A percentile compares a stretch with the other conserved stretches of the same genome.
Evolutionary conservation across 768 basidiomycete species (phyloP).

Genomic region (Kwoniella dendrophila): DNA sequence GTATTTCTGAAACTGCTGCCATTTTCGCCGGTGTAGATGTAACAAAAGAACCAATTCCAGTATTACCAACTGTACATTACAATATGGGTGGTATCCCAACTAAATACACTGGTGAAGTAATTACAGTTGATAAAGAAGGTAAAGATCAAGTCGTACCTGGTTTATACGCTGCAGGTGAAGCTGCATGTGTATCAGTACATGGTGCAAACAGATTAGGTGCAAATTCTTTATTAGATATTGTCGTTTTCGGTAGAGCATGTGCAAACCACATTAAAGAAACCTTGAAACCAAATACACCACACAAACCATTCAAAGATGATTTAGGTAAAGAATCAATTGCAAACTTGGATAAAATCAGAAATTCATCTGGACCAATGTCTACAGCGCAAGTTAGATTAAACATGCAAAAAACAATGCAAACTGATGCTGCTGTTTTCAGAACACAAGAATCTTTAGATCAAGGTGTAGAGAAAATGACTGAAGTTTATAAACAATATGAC

Average conservation of each 20-base stretch:
- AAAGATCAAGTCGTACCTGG: slow-evolving; percentile 94
- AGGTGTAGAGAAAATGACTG: slow-evolving; percentile 81
- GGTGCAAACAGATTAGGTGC: slow-evolving; percentile 99
- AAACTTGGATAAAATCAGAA: slow-evolving; percentile 78
- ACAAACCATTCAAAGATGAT: slow-evolving; percentile 82
- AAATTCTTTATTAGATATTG: slow-evolving; percentile 97
- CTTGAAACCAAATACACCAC: slow-evolving; percentile 82
- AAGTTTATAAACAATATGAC: slow-evolving; percentile 84
- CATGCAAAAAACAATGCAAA: slow-evolving; percentile 99
- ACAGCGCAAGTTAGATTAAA: slow-evolving; percentile 89
- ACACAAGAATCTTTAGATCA: slow-evolving; percentile 87
- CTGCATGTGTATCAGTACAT: slow-evolving; percentile 97
- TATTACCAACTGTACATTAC: slow-evolving; percentile 97
- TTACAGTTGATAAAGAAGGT: slow-evolving; percentile 83
- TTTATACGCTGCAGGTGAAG: slow-evolving; percentile 97
- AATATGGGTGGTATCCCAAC: slow-evolving; percentile 99
- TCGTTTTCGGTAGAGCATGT: slow-evolving; percentile 98
- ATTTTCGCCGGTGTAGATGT: slow-evolving; percentile 99
- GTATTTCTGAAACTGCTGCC: slow-evolving; percentile 98
- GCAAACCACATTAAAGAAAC: slow-evolving; percentile 96
- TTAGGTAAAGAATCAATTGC: slow-evolving; percentile 82
- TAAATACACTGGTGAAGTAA: slow-evolving; percentile 93
- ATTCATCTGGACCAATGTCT: slow-evolving; percentile 74
- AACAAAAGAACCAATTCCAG: slow-evolving; percentile 98
- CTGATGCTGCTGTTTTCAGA: slow-evolving; percentile 97